Evolutionary conservation across 768 basidiomycete species (phyloP), one percentile per base, ranked within the genome.

Genomic region (Mycena crocata): DNA sequence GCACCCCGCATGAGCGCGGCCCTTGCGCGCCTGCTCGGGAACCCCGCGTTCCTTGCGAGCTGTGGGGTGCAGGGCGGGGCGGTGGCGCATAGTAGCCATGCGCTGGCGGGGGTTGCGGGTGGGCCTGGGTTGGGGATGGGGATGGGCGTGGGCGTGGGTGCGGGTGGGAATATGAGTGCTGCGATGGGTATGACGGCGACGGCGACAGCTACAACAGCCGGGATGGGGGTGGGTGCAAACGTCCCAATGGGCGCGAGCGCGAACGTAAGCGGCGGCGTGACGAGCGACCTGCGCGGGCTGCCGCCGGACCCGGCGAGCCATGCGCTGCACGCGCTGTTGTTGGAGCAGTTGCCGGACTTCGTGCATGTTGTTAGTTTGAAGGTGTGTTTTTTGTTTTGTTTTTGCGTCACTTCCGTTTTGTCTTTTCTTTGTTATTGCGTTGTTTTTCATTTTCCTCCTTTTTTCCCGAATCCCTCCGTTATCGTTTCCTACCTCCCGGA

Each of bases 291-390:
- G 64, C 24, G 57, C 70, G 10, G 70, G 74, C 21, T 75, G 44
- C 62, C 68, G 34, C 51, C 67, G 10, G 69, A 68, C 31, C 61
- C 84, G 17, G 79, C 75, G 23, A 85, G 83, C 69, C 81, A 87
- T 39, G 77, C 82, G 2, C 75, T 92, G n/a, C 85, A 86, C 44
- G 75, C 89, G 52, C 75, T 92, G 21, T 80, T 94, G 46, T 86
- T 93, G 59, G 86, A 87, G 71, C 79, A 82, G 31, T 78, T 83
- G 7, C 89, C 90, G 3, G 97, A 98, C 76, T 94, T 97, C 75
- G 82, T 98, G 26, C 92, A 93, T 74, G 96, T 98, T 58, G 84
- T 99, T 42, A 69, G 64, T 57, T 40, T 68, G 23, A 68, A 68
- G 62, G 67, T 67, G 55, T 17, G 60, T 62, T 7, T 30, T n/a